A percentile compares a stretch with the other conserved stretches of the same genome.
Evolutionary conservation across 148 eudicot species (phyloP).

Genomic region (Talinum fruticosum): DNA sequence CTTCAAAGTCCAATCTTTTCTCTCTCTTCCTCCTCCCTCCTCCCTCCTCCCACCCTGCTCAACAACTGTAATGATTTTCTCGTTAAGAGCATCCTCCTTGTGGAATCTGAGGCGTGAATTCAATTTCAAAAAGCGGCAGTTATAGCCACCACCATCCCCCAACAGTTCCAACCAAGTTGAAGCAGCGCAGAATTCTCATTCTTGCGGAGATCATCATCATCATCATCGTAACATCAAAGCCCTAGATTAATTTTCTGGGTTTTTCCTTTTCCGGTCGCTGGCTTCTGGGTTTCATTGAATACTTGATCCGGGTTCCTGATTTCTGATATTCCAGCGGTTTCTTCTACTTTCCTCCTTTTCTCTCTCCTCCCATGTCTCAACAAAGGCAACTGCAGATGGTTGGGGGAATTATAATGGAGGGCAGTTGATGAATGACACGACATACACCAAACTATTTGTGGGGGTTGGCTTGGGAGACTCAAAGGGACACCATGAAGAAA

Average conservation of each 20-base stretch:
- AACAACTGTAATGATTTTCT: conserved; percentile 38
- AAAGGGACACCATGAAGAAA: conserved; percentile 44
- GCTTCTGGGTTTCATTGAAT: too few relatives aligned
- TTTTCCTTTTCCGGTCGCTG: too few relatives aligned
- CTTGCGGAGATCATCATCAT: not conserved
- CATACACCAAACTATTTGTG: conserved; percentile 40
- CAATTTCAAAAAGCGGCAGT: conserved; percentile 14
- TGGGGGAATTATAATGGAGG: not conserved
- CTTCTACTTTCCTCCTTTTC: not conserved
- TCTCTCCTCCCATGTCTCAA: conserved; percentile 18
- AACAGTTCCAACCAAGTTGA: too few relatives aligned
- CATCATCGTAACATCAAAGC: not conserved
- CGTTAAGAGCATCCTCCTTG: conserved; percentile 28
- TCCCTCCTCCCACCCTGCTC: conserved; percentile 3
- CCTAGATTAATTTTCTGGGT: not conserved
- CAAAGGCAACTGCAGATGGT: conserved; percentile 21
- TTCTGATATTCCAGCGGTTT: not conserved
- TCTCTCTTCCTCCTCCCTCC: not conserved
- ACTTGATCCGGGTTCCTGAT: conserved; percentile 6
- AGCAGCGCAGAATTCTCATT: not conserved
- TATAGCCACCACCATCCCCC: not conserved
- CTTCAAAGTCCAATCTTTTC: not conserved
- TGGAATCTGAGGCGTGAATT: conserved; percentile 27
- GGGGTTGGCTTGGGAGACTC: conserved; percentile 53
- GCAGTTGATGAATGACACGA: conserved; percentile 32